phyloP scores from a whole-genome alignment of 2,329 filamentous ascomycete genomes.

The Phialocephala sp. region DNA sequence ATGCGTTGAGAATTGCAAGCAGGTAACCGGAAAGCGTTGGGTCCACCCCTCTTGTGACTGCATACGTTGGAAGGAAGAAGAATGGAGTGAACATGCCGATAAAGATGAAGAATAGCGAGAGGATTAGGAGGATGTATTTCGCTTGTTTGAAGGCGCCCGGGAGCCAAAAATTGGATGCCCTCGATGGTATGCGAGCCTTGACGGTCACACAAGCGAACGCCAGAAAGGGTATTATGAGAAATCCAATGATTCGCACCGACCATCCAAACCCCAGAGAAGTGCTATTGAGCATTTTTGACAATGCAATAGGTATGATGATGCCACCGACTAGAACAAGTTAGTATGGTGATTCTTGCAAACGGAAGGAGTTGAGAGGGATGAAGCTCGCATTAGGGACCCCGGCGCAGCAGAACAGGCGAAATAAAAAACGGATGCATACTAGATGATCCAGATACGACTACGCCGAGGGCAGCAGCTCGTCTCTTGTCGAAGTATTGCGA shows the following conservation, averaged over 20 bases:
- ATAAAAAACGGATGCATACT: background rate
- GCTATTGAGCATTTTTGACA: constrained; percentile 55
- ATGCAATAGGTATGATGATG: constrained; percentile 65
- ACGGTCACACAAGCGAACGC: constrained; percentile 50
- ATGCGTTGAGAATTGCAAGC: constrained; percentile 56
- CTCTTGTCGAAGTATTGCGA: constrained; percentile 53
- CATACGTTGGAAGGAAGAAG: constrained; percentile 51
- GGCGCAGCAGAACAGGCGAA: too few species aligned
- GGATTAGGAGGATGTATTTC: constrained; percentile 43
- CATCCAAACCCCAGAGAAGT: constrained; percentile 55
- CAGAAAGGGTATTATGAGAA: constrained; percentile 52
- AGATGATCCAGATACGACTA: constrained; percentile 49
- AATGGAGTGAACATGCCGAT: constrained; percentile 58
- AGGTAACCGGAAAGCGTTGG: constrained; percentile 54
- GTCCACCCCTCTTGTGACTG: constrained; percentile 52
- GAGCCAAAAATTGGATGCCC: constrained; percentile 41
- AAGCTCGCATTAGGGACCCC: too few species aligned
- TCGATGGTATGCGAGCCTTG: constrained; percentile 46
- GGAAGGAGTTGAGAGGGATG: too few species aligned
- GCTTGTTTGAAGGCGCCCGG: constrained; percentile 43
- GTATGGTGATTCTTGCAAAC: too few species aligned
- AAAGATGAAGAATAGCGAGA: constrained; percentile 50
- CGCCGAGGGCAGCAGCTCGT: constrained; percentile 51
- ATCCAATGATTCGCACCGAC: constrained; percentile 59
- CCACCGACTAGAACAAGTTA: constrained; percentile 46